A percentile compares a stretch with the other conserved stretches of the same genome.
These are phyloP conservation scores for Aspergillus cavernicola DNA, from an alignment of 495 filamentous ascomycete species.

Conservation along the genomic window DNA sequence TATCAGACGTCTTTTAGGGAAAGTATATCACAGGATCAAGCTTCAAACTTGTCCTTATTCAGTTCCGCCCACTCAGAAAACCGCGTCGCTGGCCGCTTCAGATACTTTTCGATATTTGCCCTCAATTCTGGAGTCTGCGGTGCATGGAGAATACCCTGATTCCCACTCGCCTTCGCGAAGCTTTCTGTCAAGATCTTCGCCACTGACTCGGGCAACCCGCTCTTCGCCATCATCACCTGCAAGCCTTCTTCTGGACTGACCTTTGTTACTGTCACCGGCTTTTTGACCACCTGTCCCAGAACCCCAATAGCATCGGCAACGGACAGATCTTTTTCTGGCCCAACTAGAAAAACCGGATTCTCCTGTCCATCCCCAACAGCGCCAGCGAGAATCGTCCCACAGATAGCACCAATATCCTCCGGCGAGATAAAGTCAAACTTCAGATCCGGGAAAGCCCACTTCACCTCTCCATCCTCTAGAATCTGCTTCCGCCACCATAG, in stretches of 20 bases:
- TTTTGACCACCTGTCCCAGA: conserved; percentile 21
- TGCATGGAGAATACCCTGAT: background rate
- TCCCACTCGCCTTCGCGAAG: background rate
- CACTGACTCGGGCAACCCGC: conserved; percentile 18
- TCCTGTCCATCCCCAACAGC: conserved; percentile 10
- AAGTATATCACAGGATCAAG: background rate
- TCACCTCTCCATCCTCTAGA: conserved; percentile 18
- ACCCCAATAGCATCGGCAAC: conserved; percentile 12
- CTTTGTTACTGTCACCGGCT: conserved; percentile 18
- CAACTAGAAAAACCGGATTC: conserved; percentile 20
- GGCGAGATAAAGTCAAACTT: conserved; percentile 28
- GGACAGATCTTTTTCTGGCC: conserved; percentile 18
- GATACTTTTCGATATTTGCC: conserved; percentile 24
- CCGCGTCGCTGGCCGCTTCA: conserved; percentile 15
- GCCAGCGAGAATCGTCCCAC: conserved; percentile 23
- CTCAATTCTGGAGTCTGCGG: background rate
- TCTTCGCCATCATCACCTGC: conserved; percentile 2
- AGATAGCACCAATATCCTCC: conserved; percentile 27
- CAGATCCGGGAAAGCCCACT: conserved; percentile 12
- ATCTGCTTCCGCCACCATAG: conserved; percentile 15
- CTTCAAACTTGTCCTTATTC: conserved; percentile 20
- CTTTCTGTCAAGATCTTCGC: background rate
- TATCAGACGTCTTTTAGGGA: too few species aligned
- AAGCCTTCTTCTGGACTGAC: conserved; percentile 18
- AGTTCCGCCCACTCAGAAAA: conserved; percentile 27